Evolutionary conservation across 2,329 filamentous ascomycete genomes (phyloP), one percentile per base, ranked within the genome.

Genomic region (Alternaria tenuissima): DNA sequence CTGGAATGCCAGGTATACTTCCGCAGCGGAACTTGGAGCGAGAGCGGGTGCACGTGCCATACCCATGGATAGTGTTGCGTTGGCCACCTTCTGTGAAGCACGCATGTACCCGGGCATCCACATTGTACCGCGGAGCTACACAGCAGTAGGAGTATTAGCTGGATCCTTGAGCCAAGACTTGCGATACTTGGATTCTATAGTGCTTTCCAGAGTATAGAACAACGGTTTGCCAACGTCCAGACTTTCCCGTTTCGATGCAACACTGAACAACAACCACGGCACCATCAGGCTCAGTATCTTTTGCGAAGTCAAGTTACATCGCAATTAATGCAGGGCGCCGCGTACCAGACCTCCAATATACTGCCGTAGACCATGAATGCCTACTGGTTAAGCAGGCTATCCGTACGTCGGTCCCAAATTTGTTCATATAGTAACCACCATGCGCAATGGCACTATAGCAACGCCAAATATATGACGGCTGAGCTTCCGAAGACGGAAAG

Each of bases 251-350:
- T 28, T 51, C 38, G n/a, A 38, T 24, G 16, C 32, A 38, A 52
- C 34, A 18, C 36, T 30, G 34, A 38, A 38, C 32, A 16, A 38
- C 42, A 38, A 51, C 39, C 44, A 36, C 24, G 38, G 12, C 32
- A 51, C 32, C 32, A 34, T 18, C 52, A 34, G 28, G 7, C 41
- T 12, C 12, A 30, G 47, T 30, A 64, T 53, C 22, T 49, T 49
- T 41, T 46, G 59, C 55, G 52, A 59, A 11, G 28, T 51, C 30
- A 14, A 57, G 11, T 56, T 59, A 22, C 30, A 49, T 30, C 16
- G 5, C 14, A 43, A 14, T 22, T 24, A 32, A 42, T 32, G 43
- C 22, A 22, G 22, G 34, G 22, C 38, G 44, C 24, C 38, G 43
- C 38, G 43, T 18, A 49, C 51, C 48, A 30, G 18, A 49, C 30